Evolutionary conservation across 2,329 filamentous ascomycete genomes (phyloP), one percentile per base, ranked within the genome.

Genomic region (Clonostachys byssicola): DNA sequence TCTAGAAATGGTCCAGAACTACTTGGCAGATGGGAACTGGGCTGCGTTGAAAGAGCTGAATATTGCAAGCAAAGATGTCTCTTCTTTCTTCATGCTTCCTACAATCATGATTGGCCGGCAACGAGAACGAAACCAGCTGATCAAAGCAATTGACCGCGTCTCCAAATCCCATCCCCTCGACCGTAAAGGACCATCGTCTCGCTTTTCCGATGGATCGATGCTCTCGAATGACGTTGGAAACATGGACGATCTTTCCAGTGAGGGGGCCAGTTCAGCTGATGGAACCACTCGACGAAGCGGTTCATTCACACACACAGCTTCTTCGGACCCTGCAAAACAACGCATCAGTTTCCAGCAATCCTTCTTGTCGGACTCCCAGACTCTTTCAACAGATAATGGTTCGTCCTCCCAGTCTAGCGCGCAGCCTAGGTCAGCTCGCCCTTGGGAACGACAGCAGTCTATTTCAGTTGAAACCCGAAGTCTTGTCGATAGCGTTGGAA

Each of bases 31-130:
- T 56, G 92, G 90, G 16, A 85, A 96, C 56, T 76, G 78, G 51
- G 70, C 80, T 45, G 83, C 84, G 1, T 71, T 96, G 46, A 83
- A 82, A 49, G 77, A 85, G 38, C 95, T 89, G 74, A 76, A 81
- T 52, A 84, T 95, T 50, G 92, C 82, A 12, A 81, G 84, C n/a
- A 89, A 85, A 49, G 92, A 97, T 64, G 83, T 96, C 1, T 95
- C 90, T 1, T 95, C 91, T 5, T 94, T 95, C 60, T 96, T 96
- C 67, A 87, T 91, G 54, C 77, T 96, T 17, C 92, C 92, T 0
- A 80, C 83, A 1, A 75, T 77, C 49, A 90, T 95, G 75, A 88
- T 96, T 53, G 92, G 92, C 5, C 81, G 92, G 35, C 75, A 85
- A 33, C 74, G 80, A 51, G 89, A 96, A 61, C 83, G 82, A 40